phyloP scores from a whole-genome alignment of 148 eudicot species.

The Simmondsia chinensis region DNA sequence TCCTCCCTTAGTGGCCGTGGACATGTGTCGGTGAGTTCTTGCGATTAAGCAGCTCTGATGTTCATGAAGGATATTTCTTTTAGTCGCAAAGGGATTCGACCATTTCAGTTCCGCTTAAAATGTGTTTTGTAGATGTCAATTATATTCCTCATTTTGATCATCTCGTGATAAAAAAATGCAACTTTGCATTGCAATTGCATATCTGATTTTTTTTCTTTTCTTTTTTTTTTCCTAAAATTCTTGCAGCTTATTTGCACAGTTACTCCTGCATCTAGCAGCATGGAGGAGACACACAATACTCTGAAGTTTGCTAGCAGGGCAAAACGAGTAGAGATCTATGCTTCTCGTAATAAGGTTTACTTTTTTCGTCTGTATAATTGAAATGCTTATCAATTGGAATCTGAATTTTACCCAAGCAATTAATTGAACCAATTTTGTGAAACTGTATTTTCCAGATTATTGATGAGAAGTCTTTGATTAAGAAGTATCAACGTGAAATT shows the following conservation, averaged over 20 bases:
- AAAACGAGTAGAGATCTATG: slow-evolving; percentile 69
- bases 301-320: slow-evolving; percentile 71
- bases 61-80: too few species aligned
- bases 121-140: too few species aligned
- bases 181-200: too few species aligned
- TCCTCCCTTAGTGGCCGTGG: slow-evolving; percentile 78
- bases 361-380: too few species aligned
- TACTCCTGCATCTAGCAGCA: slow-evolving; percentile 75
- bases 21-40: slow-evolving; percentile 73
- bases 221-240: slow-evolving; percentile 6
- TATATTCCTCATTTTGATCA: too few species aligned
- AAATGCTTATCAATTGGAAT: too few species aligned
- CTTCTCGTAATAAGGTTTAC: slow-evolving; percentile 79
- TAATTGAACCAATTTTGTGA: too few species aligned
- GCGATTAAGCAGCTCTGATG: too few species aligned
- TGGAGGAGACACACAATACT: slow-evolving; percentile 81
- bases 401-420: not conserved
- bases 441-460: slow-evolving; percentile 21
- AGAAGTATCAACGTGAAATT: slow-evolving; percentile 51
- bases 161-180: too few species aligned
- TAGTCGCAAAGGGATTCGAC: too few species aligned
- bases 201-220: not conserved
- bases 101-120: too few species aligned
- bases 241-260: slow-evolving; percentile 77
- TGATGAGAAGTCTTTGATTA: slow-evolving; percentile 54